These are phyloP conservation scores for Phlegmacium glaucopus DNA, from an alignment of 768 basidiomycete species.

Conservation along the genomic window DNA sequence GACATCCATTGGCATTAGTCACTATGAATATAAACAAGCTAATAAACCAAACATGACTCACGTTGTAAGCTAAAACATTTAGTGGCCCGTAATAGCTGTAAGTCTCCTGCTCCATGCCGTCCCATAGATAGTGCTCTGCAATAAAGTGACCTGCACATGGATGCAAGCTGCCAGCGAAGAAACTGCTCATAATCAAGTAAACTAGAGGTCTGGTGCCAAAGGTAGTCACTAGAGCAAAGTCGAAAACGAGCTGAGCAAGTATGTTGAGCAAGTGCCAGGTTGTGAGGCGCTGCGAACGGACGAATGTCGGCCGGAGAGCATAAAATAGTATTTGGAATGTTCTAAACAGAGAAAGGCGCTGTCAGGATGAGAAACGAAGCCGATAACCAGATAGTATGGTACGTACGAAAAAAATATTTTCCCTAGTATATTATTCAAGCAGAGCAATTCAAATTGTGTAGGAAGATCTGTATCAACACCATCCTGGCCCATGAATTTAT, in stretches of 20 bases:
- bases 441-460: conserved; percentile 76
- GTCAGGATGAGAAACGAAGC: not conserved
- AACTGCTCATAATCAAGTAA: conserved; percentile 85
- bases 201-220: conserved; percentile 51
- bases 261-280: conserved; percentile 86
- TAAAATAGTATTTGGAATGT: conserved; percentile 99
- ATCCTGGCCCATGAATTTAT: conserved; percentile 94
- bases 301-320: conserved; percentile 91
- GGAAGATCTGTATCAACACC: conserved; percentile 96
- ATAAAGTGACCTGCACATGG: conserved; percentile 98
- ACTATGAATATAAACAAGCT: not conserved
- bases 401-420: conserved; percentile 97
- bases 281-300: conserved; percentile 78
- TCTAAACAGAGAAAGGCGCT: conserved; percentile 33
- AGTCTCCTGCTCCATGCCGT: conserved; percentile 90
- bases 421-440: conserved; percentile 92
- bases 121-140: conserved; percentile 95
- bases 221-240: conserved; percentile 56
- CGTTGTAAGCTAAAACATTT: conserved; percentile 92
- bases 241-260: conserved; percentile 61
- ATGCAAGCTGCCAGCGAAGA: conserved; percentile 95
- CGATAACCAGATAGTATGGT: conserved; percentile 22
- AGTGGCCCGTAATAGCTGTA: conserved; percentile 95
- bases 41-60: conserved; percentile 32
- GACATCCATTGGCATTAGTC: conserved; percentile 7